Base-by-base conservation (phyloP, 2,329 filamentous ascomycete genomes). In the Botryotinia narcissicola region DNA sequence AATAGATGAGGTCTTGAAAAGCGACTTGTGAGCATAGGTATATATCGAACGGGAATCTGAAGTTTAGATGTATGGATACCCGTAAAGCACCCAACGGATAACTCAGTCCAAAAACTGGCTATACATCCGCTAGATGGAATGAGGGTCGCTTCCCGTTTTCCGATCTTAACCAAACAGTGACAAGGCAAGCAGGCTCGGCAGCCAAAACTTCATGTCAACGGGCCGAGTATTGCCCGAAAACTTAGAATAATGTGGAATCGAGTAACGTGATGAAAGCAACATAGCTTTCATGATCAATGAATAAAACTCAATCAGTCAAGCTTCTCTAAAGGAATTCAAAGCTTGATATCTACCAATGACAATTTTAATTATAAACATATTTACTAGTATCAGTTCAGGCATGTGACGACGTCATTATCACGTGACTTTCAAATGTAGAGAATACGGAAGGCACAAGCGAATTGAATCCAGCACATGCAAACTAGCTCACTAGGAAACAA, bases 371-470 rank as follows among this genome's bases (percentile, higher is more conserved):
- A 54, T 16, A 5, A n/a, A 7, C 25, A 3, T 16, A 6, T 54
- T 16, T 54, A 5, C 7, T 5, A n/a, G 12, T n/a, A n/a, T 16
- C 48, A 54, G 2, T 16, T 16, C 25, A 54, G 25, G n/a, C 12
- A 14, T 54, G 12, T 54, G 5, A 25, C 25, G 2, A 54, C 25
- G 25, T n/a, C 25, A 8, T 5, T 5, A 4, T 69, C 66, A 69
- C 66, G 66, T 69, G 66, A 69, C 9, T 2, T 4, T 10, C 14
- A 29, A 40, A 29, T 9, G 16, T 22, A 46, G 29, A 64, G n/a
- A 67, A 29, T 54, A 32, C 66, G 37, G 48, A 42, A 57, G 35
- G 66, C 66, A 68, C 48, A 68, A 68, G 48, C 64, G 64, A 54
- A 22, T 68, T 42, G 22, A 40, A 32, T 42, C 48, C 25, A 68